Evolutionary conservation across 495 filamentous ascomycete species (phyloP).

Genomic region (Aspergillus baeticus): DNA sequence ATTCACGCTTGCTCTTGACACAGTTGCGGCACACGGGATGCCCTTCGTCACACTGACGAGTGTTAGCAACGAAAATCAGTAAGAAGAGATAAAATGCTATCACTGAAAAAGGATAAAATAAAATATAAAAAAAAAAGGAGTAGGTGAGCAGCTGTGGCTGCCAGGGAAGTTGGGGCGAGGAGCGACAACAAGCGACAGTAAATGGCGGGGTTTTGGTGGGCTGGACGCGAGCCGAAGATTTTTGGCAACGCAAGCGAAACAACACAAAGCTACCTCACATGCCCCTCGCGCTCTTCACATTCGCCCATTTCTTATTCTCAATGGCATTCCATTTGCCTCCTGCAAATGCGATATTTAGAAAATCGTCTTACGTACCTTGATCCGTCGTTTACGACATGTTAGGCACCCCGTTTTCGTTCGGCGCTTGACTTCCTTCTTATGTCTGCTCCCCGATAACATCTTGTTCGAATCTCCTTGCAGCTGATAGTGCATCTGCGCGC

Average conservation of each 20-base stretch:
- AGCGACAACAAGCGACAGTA: conserved; percentile 22
- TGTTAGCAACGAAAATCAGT: conserved; percentile 14
- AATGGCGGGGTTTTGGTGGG: conserved; percentile 44
- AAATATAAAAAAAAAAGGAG: conserved; percentile 24
- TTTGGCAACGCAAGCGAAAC: conserved; percentile 44
- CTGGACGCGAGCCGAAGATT: conserved; percentile 30
- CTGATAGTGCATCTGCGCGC: conserved; percentile 44
- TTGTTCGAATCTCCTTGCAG: conserved; percentile 48
- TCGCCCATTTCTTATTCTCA: conserved; percentile 1
- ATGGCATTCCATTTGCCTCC: neutral
- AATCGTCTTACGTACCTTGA: conserved; percentile 75
- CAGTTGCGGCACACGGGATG: conserved; percentile 96
- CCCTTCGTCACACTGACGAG: conserved; percentile 86
- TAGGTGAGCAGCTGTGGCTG: conserved; percentile 13
- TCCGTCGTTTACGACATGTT: conserved; percentile 94
- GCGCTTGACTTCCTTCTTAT: conserved; percentile 99
- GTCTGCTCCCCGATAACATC: conserved; percentile 74
- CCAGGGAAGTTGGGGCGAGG: conserved; percentile 19
- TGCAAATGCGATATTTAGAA: conserved; percentile 1
- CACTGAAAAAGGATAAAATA: conserved; percentile 16
- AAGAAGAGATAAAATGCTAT: conserved; percentile 12
- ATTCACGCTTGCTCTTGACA: conserved; percentile 97
- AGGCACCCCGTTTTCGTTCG: conserved; percentile 97
- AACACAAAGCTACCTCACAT: conserved; percentile 18
- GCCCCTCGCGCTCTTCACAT: conserved; percentile 15